Evolutionary conservation across 495 filamentous ascomycete species (phyloP).

Genomic region (Apiosordaria backusii): DNA sequence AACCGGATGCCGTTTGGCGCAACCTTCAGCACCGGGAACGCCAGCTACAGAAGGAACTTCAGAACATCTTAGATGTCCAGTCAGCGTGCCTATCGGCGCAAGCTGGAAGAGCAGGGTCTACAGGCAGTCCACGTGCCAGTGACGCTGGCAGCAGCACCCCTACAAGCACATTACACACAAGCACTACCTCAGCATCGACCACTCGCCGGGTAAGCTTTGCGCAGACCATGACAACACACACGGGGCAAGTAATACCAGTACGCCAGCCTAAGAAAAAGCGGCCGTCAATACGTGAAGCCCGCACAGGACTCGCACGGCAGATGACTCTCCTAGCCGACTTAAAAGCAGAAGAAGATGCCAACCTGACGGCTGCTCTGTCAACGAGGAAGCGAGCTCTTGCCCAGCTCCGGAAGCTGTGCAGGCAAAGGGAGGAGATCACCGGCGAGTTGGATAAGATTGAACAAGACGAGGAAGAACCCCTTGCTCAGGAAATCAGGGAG

Average conservation of each 20-base stretch:
- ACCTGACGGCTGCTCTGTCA: slow-evolving; percentile 55
- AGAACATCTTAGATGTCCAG: slow-evolving; percentile 80
- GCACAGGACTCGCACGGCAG: slow-evolving; percentile 64
- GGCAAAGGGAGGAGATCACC: slow-evolving; percentile 45
- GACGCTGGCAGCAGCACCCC: slow-evolving; percentile 41
- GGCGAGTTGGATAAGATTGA: slow-evolving; percentile 41
- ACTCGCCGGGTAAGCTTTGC: slow-evolving; percentile 26
- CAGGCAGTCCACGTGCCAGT: slow-evolving; percentile 24
- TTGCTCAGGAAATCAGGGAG: slow-evolving; percentile 57
- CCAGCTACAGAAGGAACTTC: slow-evolving; percentile 70
- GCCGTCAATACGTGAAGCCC: slow-evolving; percentile 60
- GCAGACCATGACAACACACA: slow-evolving; percentile 26
- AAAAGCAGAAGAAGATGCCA: slow-evolving; percentile 65
- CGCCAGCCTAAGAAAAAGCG: slow-evolving; percentile 57
- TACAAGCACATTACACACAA: slow-evolving; percentile 18
- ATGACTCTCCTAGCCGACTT: slow-evolving; percentile 71
- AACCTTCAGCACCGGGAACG: slow-evolving; percentile 47
- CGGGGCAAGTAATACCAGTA: slow-evolving; percentile 53
- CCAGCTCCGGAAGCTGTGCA: slow-evolving; percentile 58
- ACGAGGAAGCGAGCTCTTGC: slow-evolving; percentile 57
- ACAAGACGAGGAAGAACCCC: slow-evolving; percentile 38
- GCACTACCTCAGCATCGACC: background rate
- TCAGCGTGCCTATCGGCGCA: slow-evolving; percentile 60
- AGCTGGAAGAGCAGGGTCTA: background rate
- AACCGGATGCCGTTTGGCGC: slow-evolving; percentile 36